These are phyloP conservation scores for Glaciozyma antarctica DNA, from an alignment of 768 basidiomycete species.

Conservation along the genomic window DNA sequence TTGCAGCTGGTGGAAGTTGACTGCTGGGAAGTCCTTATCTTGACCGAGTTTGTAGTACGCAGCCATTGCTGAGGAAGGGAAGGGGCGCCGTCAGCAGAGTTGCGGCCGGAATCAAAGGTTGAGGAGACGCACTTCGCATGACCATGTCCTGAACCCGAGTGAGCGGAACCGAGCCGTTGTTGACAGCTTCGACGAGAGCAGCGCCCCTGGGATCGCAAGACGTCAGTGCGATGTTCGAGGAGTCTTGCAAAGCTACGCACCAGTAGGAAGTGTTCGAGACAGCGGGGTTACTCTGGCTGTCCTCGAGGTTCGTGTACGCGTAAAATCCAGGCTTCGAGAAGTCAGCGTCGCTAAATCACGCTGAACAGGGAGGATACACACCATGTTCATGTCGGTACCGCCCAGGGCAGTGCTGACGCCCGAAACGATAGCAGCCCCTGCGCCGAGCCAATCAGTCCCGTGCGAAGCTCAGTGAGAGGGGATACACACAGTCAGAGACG, in stretches of 20 bases:
- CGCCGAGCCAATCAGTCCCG: not conserved
- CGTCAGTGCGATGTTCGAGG: not conserved
- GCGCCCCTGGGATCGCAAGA: not conserved
- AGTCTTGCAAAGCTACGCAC: not conserved
- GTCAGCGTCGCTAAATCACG: not conserved
- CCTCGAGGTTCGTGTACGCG: slow-evolving; percentile 1
- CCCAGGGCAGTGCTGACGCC: not conserved
- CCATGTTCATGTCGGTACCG: slow-evolving; percentile 1
- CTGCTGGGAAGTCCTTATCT: slow-evolving; percentile 55
- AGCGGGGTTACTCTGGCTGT: not conserved
- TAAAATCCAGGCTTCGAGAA: not conserved
- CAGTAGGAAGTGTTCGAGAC: slow-evolving; percentile 19
- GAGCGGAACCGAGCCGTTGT: slow-evolving; percentile 60
- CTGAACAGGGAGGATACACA: not conserved
- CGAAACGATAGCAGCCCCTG: not conserved
- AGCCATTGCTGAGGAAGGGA: slow-evolving; percentile 47
- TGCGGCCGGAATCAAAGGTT: not conserved
- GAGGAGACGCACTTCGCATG: slow-evolving; percentile 40
- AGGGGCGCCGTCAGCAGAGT: not conserved
- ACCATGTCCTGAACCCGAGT: slow-evolving; percentile 59
- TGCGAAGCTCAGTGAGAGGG: not conserved
- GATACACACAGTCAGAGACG: slow-evolving; percentile 58
- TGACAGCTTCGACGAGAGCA: slow-evolving; percentile 45
- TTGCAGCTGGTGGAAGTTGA: slow-evolving; percentile 55
- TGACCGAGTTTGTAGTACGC: slow-evolving; percentile 39